phyloP scores from a whole-genome alignment of 2,329 filamentous ascomycete genomes.

The Phoma herbarum region DNA sequence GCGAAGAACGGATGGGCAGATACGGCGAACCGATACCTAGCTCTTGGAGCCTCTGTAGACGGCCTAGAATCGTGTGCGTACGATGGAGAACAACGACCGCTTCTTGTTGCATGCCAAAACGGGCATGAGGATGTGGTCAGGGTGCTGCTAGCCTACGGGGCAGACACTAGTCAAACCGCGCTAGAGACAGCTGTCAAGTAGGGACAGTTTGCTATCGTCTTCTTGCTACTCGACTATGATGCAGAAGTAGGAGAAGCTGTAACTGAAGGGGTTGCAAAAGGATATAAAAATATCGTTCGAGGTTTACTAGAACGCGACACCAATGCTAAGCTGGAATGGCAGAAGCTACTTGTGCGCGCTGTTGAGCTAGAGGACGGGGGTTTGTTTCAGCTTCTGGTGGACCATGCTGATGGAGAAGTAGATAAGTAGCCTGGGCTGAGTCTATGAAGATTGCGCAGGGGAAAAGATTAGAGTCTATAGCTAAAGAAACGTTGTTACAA shows the following conservation, averaged over 20 bases:
- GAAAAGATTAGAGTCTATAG: not conserved
- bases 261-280: not conserved
- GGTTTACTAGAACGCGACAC: not conserved
- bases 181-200: not conserved
- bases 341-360: not conserved
- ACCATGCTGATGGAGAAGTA: not conserved
- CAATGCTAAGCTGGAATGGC: not conserved
- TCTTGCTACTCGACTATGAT: not conserved
- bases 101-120: not conserved
- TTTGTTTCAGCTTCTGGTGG: not conserved
- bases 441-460: not conserved
- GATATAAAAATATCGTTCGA: not conserved
- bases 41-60: constrained; percentile 10
- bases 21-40: constrained; percentile 9
- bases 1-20: constrained; percentile 15
- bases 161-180: not conserved
- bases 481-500: not conserved
- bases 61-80: not conserved
- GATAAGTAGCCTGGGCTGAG: not conserved
- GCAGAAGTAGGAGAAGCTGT: not conserved
- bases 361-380: not conserved
- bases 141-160: not conserved
- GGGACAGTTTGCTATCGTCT: not conserved
- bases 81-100: not conserved
- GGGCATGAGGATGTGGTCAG: not conserved